Percentiles rank a stretch among this genome's conserved stretches.
These are phyloP conservation scores for Farysia itapuensis DNA, from an alignment of 1,284 basidiomycete genomes.

Conservation along the genomic window DNA sequence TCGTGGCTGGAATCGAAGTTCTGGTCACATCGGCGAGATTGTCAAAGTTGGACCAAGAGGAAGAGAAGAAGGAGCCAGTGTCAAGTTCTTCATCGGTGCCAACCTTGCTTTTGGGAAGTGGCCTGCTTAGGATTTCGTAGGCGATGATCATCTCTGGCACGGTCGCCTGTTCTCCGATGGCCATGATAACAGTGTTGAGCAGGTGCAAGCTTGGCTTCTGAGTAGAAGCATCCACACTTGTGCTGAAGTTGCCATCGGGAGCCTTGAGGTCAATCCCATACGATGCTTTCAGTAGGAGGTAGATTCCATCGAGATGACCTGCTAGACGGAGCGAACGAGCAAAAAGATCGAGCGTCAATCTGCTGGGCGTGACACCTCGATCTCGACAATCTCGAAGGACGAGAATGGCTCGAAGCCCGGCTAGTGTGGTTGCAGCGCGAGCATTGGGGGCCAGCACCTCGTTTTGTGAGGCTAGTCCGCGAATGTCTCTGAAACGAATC, in stretches of 20 bases:
- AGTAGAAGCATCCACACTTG: conserved; percentile 3
- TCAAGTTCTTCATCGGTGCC: background rate
- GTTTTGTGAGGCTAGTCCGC: conserved; percentile 18
- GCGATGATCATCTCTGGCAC: conserved; percentile 54
- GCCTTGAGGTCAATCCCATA: conserved; percentile 50
- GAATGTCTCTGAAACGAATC: conserved; percentile 20
- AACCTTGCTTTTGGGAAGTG: conserved; percentile 17
- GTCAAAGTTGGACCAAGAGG: conserved; percentile 21
- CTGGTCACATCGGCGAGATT: conserved; percentile 4
- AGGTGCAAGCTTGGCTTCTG: conserved; percentile 41
- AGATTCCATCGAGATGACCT: conserved; percentile 46
- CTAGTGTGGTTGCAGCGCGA: conserved; percentile 30
- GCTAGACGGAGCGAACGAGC: conserved; percentile 46
- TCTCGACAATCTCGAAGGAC: conserved; percentile 46
- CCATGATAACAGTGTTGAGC: conserved; percentile 55
- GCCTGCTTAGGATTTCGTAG: conserved; percentile 50
- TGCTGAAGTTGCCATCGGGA: conserved; percentile 22
- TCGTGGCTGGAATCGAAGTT: conserved; percentile 7
- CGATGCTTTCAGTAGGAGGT: conserved; percentile 37
- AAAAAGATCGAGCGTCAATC: conserved; percentile 46
- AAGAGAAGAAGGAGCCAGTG: conserved; percentile 25
- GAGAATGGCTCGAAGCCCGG: conserved; percentile 33
- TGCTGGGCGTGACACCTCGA: conserved; percentile 26
- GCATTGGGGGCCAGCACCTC: conserved; percentile 31
- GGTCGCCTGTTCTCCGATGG: conserved; percentile 53